These are phyloP conservation scores for Boletus bicolor DNA, from an alignment of 768 basidiomycete species.

Conservation along the genomic window DNA sequence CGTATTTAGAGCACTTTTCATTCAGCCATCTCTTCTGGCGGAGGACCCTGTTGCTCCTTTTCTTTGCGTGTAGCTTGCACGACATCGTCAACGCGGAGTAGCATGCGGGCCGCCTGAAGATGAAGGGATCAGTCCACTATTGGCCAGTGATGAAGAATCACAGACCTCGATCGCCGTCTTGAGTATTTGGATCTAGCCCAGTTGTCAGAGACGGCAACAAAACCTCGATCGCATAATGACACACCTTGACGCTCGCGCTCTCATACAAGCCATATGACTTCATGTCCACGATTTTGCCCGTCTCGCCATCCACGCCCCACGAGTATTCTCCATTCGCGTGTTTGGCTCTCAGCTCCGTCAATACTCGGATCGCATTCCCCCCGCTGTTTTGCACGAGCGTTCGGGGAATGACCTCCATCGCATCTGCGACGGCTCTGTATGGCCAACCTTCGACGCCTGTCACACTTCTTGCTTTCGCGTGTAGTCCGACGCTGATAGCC, in stretches of 20 bases:
- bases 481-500: constrained; percentile 89
- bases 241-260: constrained; percentile 90
- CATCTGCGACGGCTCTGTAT: constrained; percentile 88
- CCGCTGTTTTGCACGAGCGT: constrained; percentile 94
- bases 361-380: constrained; percentile 87
- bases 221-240: not conserved
- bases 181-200: constrained; percentile 78
- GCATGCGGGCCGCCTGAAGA: constrained; percentile 75
- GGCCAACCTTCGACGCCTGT: constrained; percentile 91
- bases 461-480: constrained; percentile 72
- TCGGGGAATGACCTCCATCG: constrained; percentile 95
- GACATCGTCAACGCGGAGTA: constrained; percentile 91
- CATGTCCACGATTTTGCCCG: constrained; percentile 96
- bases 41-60: constrained; percentile 46
- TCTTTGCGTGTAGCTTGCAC: constrained; percentile 83
- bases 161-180: constrained; percentile 94
- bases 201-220: not conserved
- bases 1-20: not conserved
- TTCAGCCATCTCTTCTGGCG: constrained; percentile 55
- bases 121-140: not conserved
- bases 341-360: constrained; percentile 95
- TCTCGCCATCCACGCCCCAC: constrained; percentile 95
- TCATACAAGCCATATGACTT: constrained; percentile 91
- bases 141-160: not conserved
- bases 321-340: constrained; percentile 88